Evolutionary conservation across 164 flowering plant genomes (phyloP).

Genomic region (Stephania cephalantha): DNA sequence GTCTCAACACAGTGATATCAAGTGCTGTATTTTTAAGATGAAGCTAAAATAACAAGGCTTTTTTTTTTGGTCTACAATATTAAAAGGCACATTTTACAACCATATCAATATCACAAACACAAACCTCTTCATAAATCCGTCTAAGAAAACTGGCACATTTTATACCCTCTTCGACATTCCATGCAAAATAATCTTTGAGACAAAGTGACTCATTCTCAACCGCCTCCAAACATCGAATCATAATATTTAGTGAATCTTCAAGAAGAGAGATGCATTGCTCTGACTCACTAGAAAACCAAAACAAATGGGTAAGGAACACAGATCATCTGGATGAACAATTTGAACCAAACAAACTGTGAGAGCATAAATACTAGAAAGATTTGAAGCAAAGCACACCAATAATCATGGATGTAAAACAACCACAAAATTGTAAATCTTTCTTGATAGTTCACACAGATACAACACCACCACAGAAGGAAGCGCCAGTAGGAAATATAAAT

Average conservation of each 20-base stretch:
- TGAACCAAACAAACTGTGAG: neutral
- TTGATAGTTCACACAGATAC: neutral
- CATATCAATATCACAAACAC: constrained; percentile 24
- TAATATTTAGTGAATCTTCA: constrained; percentile 55
- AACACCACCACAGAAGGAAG: neutral
- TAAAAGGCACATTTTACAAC: neutral
- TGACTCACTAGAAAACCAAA: constrained; percentile 39
- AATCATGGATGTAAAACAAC: neutral
- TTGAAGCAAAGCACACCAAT: too few species aligned
- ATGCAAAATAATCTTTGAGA: constrained; percentile 33
- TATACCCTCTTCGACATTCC: constrained; percentile 55
- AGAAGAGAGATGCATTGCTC: constrained; percentile 52
- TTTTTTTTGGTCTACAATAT: neutral
- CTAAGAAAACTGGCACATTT: constrained; percentile 71
- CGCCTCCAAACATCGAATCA: constrained; percentile 69
- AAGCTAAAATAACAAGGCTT: too few species aligned
- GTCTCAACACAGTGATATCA: neutral
- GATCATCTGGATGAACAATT: neutral
- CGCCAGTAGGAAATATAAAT: too few species aligned
- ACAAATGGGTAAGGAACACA: neutral
- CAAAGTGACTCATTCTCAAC: constrained; percentile 27
- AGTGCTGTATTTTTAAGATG: too few species aligned
- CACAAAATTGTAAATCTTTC: neutral
- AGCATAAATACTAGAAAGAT: neutral
- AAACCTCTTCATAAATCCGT: constrained; percentile 93